Percentiles rank a stretch among this genome's conserved stretches.
Evolutionary conservation across 805 yeast genomes (phyloP).

Genomic region (Wickerhamomyces ciferrii): DNA sequence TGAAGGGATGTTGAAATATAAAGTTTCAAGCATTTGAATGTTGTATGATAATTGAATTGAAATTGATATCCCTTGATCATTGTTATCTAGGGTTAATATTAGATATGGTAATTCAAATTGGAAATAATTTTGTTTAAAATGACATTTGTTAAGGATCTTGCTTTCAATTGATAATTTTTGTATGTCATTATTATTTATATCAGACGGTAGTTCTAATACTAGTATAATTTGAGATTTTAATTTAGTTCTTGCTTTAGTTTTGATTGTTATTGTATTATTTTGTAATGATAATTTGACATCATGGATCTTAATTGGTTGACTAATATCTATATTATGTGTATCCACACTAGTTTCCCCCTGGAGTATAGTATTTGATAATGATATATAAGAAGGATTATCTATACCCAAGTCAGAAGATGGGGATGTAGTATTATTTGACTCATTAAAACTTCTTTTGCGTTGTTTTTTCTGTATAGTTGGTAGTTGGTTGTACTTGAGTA

Average conservation of each 20-base stretch:
- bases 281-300: no score
- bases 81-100: not conserved
- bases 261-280: not conserved
- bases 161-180: not conserved
- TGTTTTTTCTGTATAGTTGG: no score
- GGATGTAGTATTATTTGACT: no score
- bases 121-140: not conserved
- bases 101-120: not conserved
- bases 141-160: not conserved
- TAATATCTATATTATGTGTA: no score
- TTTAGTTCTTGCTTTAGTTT: not conserved
- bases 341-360: no score
- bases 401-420: no score
- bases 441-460: no score
- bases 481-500: no score
- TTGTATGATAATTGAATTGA: constrained; percentile 4
- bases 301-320: no score
- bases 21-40: constrained; percentile 5
- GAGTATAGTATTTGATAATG: no score
- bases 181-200: not conserved
- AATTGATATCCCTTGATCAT: not conserved
- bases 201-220: not conserved
- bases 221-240: not conserved
- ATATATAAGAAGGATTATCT: no score
- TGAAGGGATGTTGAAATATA: constrained; percentile 3